phyloP scores from a whole-genome alignment of 139 green algal species.

The Picochlorum sp. region DNA sequence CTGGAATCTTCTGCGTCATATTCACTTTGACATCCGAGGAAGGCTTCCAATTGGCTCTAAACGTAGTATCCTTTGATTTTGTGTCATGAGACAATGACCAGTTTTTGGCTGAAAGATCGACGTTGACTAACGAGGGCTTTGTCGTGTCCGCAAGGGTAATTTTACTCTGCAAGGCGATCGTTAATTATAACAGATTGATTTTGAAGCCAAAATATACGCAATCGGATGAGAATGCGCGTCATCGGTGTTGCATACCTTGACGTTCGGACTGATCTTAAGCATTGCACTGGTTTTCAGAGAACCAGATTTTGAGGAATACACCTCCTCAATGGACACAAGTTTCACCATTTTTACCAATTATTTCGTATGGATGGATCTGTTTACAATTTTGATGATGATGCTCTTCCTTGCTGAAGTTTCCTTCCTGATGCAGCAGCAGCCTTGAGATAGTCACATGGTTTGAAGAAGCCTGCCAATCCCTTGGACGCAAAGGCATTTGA shows the following conservation, averaged over 20 bases:
- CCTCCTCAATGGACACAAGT: not conserved
- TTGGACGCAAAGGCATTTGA: constrained; percentile 23
- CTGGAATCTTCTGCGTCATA: constrained; percentile 4
- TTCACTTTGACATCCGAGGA: not conserved
- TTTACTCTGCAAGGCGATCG: no score
- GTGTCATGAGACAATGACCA: not conserved
- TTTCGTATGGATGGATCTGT: no score
- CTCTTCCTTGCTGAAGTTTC: constrained; percentile 42
- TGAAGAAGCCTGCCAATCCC: constrained; percentile 68
- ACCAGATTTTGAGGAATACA: not conserved
- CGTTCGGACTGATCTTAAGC: not conserved
- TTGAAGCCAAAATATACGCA: no score
- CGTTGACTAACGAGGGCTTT: no score
- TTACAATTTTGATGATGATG: no score
- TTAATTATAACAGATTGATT: no score
- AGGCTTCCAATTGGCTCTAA: not conserved
- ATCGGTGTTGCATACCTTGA: not conserved
- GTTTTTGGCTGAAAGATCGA: not conserved
- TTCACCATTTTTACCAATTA: not conserved
- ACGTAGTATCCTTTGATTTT: constrained; percentile 3
- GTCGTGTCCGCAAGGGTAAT: no score
- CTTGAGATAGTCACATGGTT: constrained; percentile 75
- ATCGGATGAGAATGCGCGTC: no score
- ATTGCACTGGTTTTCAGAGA: not conserved
- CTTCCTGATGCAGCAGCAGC: constrained; percentile 33